These are phyloP conservation scores for Starmerella floricola DNA, from an alignment of 805 yeast genomes.

Conservation along the genomic window DNA sequence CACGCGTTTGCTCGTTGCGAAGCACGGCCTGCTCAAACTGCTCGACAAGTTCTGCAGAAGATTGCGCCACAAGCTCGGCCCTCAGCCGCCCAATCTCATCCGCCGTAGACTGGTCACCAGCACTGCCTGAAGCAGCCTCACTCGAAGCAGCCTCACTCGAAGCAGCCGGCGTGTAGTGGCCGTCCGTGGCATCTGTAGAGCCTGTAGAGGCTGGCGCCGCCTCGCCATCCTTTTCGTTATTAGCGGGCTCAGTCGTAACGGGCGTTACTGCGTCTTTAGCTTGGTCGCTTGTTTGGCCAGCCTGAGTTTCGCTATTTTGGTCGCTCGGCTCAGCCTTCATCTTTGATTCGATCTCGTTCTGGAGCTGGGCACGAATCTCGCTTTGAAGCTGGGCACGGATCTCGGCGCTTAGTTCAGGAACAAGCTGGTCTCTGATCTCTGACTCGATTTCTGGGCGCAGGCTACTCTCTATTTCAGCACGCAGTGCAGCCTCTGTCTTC, in stretches of 20 bases:
- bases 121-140: too few species aligned
- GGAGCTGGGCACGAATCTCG: constrained; percentile 3
- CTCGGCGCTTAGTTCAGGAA: not conserved
- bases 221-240: too few species aligned
- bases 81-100: not conserved
- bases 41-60: constrained; percentile 5
- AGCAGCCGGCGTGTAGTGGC: not conserved
- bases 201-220: too few species aligned
- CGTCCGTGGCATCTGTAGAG: not conserved
- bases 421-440: not conserved
- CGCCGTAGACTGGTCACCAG: not conserved
- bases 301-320: not conserved
- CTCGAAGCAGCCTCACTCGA: not conserved
- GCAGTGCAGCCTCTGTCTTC: constrained; percentile 1
- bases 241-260: too few species aligned
- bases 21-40: constrained; percentile 14
- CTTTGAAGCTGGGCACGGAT: not conserved
- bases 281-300: too few species aligned
- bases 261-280: too few species aligned
- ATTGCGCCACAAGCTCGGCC: not conserved
- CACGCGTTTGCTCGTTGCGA: constrained; percentile 15
- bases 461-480: not conserved
- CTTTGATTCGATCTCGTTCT: not conserved
- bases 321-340: not conserved
- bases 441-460: not conserved